phyloP scores from a whole-genome alignment of 2,329 filamentous ascomycete genomes.

The Drechslerella coelobrocha region DNA sequence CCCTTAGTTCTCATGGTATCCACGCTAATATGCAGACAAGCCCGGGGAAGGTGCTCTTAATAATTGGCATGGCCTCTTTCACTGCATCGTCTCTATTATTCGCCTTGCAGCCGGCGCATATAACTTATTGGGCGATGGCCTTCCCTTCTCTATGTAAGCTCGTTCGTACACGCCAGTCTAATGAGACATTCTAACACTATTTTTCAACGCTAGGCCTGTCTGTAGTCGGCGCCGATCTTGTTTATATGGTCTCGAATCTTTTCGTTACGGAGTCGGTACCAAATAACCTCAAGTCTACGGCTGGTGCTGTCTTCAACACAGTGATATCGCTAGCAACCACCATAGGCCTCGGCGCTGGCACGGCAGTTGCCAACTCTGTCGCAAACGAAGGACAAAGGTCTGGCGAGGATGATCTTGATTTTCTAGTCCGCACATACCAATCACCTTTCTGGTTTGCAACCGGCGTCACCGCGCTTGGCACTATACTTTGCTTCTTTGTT shows the following conservation, averaged over 20 bases:
- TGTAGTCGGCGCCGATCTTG: conserved; percentile 46
- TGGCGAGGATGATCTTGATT: conserved; percentile 25
- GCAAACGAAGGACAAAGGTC: conserved; percentile 19
- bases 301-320: conserved; percentile 44
- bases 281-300: conserved; percentile 46
- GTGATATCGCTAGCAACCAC: conserved; percentile 42
- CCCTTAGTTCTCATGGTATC: background rate
- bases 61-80: conserved; percentile 32
- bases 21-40: conserved; percentile 2
- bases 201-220: conserved; percentile 17
- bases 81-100: conserved; percentile 40
- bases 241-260: conserved; percentile 48
- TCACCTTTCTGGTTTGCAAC: conserved; percentile 43
- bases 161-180: background rate
- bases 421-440: conserved; percentile 39
- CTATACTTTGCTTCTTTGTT: conserved; percentile 35
- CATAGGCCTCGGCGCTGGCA: conserved; percentile 35
- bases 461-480: conserved; percentile 15
- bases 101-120: conserved; percentile 35
- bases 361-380: conserved; percentile 42
- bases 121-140: conserved; percentile 48
- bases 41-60: conserved; percentile 32
- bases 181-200: background rate
- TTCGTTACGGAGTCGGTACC: conserved; percentile 43
- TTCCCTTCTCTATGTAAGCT: conserved; percentile 46